Percentiles rank a stretch among this genome's conserved stretches.
Evolutionary conservation across 2,329 filamentous ascomycete species (phyloP).

Genomic region (Rhinocladiella similis): DNA sequence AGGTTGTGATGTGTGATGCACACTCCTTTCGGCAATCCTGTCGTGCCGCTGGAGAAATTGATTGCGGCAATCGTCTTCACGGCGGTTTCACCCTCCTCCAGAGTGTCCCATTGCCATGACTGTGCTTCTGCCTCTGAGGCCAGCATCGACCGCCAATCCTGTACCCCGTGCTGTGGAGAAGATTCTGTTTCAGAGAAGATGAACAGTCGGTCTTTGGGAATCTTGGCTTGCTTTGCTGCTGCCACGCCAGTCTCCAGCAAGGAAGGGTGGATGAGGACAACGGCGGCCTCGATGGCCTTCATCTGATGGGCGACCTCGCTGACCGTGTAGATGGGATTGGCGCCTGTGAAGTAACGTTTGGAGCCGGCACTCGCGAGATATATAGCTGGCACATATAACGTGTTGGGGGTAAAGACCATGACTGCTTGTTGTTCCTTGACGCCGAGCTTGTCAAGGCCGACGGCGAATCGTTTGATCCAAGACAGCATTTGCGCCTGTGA

Average conservation of each 20-base stretch:
- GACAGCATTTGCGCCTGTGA: conserved; percentile 61
- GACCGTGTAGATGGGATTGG: conserved; percentile 54
- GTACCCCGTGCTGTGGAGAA: conserved; percentile 45
- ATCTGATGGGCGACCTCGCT: conserved; percentile 55
- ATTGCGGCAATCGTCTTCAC: conserved; percentile 48
- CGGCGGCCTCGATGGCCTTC: conserved; percentile 51
- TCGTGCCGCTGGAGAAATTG: conserved; percentile 55
- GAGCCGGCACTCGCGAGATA: conserved; percentile 43
- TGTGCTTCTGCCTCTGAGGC: conserved; percentile 42
- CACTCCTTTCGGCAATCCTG: conserved; percentile 54
- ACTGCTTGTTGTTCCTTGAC: conserved; percentile 65
- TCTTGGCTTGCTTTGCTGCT: conserved; percentile 28
- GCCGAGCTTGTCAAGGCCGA: conserved; percentile 62
- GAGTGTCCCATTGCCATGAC: conserved; percentile 38
- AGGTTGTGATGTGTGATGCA: conserved; percentile 53
- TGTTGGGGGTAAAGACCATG: conserved; percentile 69
- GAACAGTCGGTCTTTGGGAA: conserved; percentile 27
- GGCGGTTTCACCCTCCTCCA: conserved; percentile 32
- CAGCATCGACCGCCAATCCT: conserved; percentile 41
- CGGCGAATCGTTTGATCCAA: conserved; percentile 67
- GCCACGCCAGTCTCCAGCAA: conserved; percentile 46
- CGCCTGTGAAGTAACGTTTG: conserved; percentile 56
- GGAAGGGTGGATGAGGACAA: conserved; percentile 51
- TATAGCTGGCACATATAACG: conserved; percentile 62
- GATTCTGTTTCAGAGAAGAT: conserved; percentile 27